Percentiles rank a stretch among this genome's conserved stretches.
phyloP scores from a whole-genome alignment of 169 alveolate species.

The Plasmodium coatneyi region DNA sequence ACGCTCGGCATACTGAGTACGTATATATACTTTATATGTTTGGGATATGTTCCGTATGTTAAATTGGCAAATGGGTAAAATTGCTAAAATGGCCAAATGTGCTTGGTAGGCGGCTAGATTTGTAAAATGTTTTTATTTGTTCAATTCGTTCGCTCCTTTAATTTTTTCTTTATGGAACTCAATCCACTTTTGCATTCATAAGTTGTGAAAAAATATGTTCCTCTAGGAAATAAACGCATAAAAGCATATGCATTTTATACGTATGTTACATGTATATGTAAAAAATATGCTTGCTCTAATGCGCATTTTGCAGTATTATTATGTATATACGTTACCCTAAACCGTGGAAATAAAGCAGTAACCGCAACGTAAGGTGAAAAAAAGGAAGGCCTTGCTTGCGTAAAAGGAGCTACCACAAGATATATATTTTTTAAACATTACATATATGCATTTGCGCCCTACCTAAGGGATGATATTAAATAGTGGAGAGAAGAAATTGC shows the following conservation, averaged over 20 bases:
- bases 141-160: neutral
- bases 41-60: neutral
- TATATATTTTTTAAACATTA: neutral
- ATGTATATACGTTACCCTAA: neutral
- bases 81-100: neutral
- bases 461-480: neutral
- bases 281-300: neutral
- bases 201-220: neutral
- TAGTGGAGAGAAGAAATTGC: neutral
- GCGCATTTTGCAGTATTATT: neutral
- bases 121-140: neutral
- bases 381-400: neutral
- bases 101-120: neutral
- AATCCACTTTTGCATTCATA: neutral
- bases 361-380: neutral
- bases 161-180: neutral
- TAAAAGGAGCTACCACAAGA: neutral
- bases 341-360: neutral
- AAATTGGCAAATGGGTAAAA: neutral
- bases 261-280: neutral
- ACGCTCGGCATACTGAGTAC: neutral
- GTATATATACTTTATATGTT: neutral
- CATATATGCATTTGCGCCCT: neutral
- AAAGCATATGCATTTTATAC: neutral
- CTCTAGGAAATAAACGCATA: neutral